Evolutionary conservation across 2,329 filamentous ascomycete genomes (phyloP).

Genomic region (Sporothrix sp.): DNA sequence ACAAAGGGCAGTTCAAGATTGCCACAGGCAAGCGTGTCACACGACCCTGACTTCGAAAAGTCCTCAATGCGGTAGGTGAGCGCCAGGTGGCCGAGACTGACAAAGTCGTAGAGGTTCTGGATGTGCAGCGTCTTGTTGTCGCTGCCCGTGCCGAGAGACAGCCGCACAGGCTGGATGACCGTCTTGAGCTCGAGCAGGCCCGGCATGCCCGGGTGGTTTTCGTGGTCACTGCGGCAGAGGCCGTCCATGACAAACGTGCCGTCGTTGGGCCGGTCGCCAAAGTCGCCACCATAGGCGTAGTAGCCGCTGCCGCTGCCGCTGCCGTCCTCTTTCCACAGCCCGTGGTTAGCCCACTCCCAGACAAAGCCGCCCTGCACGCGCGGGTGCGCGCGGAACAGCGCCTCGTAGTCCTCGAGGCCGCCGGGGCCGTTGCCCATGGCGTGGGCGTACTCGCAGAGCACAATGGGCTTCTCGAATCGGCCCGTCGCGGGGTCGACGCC

Average conservation of each 20-base stretch:
- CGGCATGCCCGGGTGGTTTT: slow-evolving; percentile 42
- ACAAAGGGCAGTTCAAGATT: slow-evolving; percentile 33
- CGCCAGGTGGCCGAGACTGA: slow-evolving; percentile 32
- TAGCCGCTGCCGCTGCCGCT: slow-evolving; percentile 31
- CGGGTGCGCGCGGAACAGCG: slow-evolving; percentile 50
- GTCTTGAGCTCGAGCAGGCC: slow-evolving; percentile 49
- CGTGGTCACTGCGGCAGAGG: slow-evolving; percentile 41
- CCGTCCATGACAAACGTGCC: slow-evolving; percentile 55
- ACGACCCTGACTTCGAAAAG: slow-evolving; percentile 21
- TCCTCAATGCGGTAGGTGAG: slow-evolving; percentile 36
- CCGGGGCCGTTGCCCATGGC: slow-evolving; percentile 71
- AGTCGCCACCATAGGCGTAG: slow-evolving; percentile 54
- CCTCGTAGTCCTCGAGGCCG: slow-evolving; percentile 56
- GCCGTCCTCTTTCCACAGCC: slow-evolving; percentile 38
- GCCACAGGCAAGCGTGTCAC: slow-evolving; percentile 24
- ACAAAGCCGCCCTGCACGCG: slow-evolving; percentile 57
- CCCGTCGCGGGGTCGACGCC: slow-evolving; percentile 32
- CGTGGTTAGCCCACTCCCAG: slow-evolving; percentile 59
- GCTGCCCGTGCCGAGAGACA: slow-evolving; percentile 28
- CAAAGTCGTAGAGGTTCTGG: slow-evolving; percentile 42
- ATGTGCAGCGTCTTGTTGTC: slow-evolving; percentile 23
- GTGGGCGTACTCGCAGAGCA: slow-evolving; percentile 49
- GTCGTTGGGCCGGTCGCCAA: slow-evolving; percentile 51
- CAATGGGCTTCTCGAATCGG: slow-evolving; percentile 45
- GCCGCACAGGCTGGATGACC: slow-evolving; percentile 44